A percentile compares a stretch with the other conserved stretches of the same genome.
Conservation (phyloP, 2,329 filamentous ascomycete genomes). For the Leptographium procerum region DNA sequence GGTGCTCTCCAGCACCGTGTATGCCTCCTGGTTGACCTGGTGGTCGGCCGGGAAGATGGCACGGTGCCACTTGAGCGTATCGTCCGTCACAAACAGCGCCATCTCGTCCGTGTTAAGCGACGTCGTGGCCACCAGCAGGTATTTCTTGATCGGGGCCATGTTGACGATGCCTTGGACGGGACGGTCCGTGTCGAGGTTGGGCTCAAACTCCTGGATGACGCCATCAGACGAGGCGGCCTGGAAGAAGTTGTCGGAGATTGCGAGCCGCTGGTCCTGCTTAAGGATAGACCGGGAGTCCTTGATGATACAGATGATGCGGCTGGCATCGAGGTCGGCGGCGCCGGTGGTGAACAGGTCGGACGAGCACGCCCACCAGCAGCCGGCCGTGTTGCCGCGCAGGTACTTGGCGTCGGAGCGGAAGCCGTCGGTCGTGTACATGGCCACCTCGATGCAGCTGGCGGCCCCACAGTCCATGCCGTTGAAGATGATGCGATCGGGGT, state of each 20-base stretch:
- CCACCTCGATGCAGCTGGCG: constrained; percentile 50
- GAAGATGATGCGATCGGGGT: constrained; percentile 78
- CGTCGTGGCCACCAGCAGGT: constrained; percentile 70
- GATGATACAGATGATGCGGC: constrained; percentile 71
- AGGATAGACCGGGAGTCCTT: constrained; percentile 59
- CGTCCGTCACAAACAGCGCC: constrained; percentile 79
- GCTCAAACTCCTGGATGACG: constrained; percentile 55
- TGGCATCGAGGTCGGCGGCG: constrained; percentile 50
- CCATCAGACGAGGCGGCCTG: constrained; percentile 32
- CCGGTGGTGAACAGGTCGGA: constrained; percentile 63
- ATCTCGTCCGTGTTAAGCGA: constrained; percentile 77
- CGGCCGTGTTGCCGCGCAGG: constrained; percentile 56
- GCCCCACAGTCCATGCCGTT: constrained; percentile 60
- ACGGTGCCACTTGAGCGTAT: constrained; percentile 78
- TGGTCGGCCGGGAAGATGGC: constrained; percentile 80
- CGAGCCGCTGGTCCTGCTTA: constrained; percentile 63
- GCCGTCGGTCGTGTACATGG: constrained; percentile 72
- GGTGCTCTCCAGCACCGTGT: constrained; percentile 89
- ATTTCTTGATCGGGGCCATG: constrained; percentile 75
- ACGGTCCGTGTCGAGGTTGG: constrained; percentile 60
- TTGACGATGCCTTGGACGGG: constrained; percentile 71
- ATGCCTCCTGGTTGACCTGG: constrained; percentile 70
- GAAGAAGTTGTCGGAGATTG: constrained; percentile 81
- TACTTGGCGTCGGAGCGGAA: constrained; percentile 58
- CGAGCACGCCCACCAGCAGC: constrained; percentile 81